Evolutionary conservation across 495 filamentous ascomycete genomes (phyloP).

Genomic region (Aspergillus egyptiacus): DNA sequence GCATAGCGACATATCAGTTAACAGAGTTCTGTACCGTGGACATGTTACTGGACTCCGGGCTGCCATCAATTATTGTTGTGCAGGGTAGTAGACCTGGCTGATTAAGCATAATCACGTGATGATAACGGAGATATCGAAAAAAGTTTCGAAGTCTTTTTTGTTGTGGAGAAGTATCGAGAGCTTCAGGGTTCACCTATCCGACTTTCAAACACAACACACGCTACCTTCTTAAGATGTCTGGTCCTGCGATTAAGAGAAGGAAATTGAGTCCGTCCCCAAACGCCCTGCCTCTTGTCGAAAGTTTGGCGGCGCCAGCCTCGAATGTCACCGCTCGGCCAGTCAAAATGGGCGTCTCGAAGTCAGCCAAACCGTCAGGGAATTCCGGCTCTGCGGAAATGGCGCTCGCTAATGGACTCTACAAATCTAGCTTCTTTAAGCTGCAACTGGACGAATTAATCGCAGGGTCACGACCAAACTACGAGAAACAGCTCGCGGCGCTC

Average conservation of each 20-base stretch:
- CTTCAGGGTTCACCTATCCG: background rate
- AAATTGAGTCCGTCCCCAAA: slow-evolving; percentile 31
- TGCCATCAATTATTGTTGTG: too few relatives aligned
- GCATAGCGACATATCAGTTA: too few relatives aligned
- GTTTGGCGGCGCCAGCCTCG: background rate
- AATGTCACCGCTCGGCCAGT: background rate
- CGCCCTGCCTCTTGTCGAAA: slow-evolving; percentile 13
- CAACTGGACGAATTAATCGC: slow-evolving; percentile 79
- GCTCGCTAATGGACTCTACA: slow-evolving; percentile 47
- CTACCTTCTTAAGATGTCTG: slow-evolving; percentile 23
- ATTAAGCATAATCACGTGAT: background rate
- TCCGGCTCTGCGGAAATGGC: slow-evolving; percentile 36
- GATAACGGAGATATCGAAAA: slow-evolving; percentile 11
- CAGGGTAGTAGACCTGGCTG: too few relatives aligned
- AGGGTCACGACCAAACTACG: slow-evolving; percentile 62
- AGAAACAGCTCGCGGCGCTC: slow-evolving; percentile 54
- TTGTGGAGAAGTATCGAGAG: background rate
- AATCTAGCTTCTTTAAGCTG: slow-evolving; percentile 75
- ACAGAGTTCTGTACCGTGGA: too few relatives aligned
- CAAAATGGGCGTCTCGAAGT: background rate
- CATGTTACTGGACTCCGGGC: too few relatives aligned
- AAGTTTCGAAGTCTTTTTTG: slow-evolving; percentile 3
- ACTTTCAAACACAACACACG: background rate
- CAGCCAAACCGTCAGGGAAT: slow-evolving; percentile 18
- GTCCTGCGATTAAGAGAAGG: slow-evolving; percentile 32